A percentile compares a stretch with the other conserved stretches of the same genome.
phyloP scores from a whole-genome alignment of 805 yeast species.

The Candida ulmi region DNA sequence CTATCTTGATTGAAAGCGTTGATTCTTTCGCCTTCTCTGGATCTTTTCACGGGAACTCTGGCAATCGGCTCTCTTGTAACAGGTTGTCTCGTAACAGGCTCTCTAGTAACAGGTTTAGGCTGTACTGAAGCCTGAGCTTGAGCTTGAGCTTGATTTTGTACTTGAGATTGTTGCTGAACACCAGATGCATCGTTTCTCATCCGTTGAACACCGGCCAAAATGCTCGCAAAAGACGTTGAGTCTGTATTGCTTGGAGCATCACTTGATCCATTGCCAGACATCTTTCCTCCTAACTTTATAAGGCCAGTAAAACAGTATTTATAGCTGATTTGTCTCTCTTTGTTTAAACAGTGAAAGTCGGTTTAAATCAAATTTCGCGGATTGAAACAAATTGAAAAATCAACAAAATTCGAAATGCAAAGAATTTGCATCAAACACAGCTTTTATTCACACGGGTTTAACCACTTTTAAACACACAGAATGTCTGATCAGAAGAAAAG shows the following conservation, averaged over 20 bases:
- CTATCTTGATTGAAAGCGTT: constrained; percentile 20
- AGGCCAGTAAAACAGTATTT: too few species aligned
- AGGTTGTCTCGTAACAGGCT: too few species aligned
- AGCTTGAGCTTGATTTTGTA: background rate
- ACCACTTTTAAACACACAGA: too few species aligned
- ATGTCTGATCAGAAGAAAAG: constrained; percentile 10
- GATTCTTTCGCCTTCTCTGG: constrained; percentile 11
- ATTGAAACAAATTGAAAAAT: background rate
- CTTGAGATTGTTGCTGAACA: constrained; percentile 6
- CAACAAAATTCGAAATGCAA: too few species aligned
- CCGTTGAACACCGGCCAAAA: constrained; percentile 61
- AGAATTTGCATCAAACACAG: too few species aligned
- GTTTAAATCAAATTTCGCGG: background rate
- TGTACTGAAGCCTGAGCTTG: constrained; percentile 1
- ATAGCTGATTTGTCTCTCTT: too few species aligned
- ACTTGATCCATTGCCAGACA: background rate
- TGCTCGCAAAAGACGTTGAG: constrained; percentile 64
- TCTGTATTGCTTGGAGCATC: constrained; percentile 25
- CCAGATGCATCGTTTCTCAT: constrained; percentile 37
- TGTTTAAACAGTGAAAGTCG: too few species aligned
- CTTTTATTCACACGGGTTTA: too few species aligned
- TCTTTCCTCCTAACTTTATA: background rate
- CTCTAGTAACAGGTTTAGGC: too few species aligned
- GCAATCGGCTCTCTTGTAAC: too few species aligned
- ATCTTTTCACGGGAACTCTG: background rate